Evolutionary conservation across 1,139 yeast genomes (phyloP), one percentile per base, ranked within the genome.

Genomic region (Meyerozyma elateridarum): DNA sequence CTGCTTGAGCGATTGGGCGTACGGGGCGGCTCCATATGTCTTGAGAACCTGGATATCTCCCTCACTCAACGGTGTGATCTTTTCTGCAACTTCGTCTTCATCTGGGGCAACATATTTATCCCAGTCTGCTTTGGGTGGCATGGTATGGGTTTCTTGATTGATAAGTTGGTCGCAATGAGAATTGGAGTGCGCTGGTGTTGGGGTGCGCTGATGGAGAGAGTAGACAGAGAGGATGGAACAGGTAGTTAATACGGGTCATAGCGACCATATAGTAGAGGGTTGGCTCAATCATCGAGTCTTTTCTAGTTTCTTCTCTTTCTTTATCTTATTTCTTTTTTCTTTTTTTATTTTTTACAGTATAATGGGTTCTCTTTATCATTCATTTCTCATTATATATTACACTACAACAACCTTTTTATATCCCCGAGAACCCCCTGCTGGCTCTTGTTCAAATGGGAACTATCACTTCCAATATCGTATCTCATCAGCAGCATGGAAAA

Each of bases 11-110:
- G 80, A 70, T 28, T 74, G 67, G 36, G 91, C 94, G 57, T 93
- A 91, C 20, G 98, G 97, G 2, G 98, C 99, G 20, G 95, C 94
- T 33, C 97, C 96, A 50, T 91, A 91, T 6, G 96, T 87, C 64
- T 93, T 89, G 49, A 91, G 70, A 30, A 91, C 97, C 60, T 89
- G 96, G 52, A 93, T 93, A 59, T 91, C 99, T 30, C 95, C 96
- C 54, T 93, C 98, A 38, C 91, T 76, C 48, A 91, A 73, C 7
- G 98, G 98, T 16, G 76, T 77, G 44, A 85, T 81, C 48, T 88
- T 83, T 40, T 83, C 89, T 36, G 77, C 83, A 30, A 63, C 76
- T 36, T 64, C 72, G 15, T 83, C 91, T 45, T 83, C 95, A 29
- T 69, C 69, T 13, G 96, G 94, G 31, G 93, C 82, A 56, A 80